phyloP scores from a whole-genome alignment of 2,329 filamentous ascomycete genomes.

The Aphanocladium album region DNA sequence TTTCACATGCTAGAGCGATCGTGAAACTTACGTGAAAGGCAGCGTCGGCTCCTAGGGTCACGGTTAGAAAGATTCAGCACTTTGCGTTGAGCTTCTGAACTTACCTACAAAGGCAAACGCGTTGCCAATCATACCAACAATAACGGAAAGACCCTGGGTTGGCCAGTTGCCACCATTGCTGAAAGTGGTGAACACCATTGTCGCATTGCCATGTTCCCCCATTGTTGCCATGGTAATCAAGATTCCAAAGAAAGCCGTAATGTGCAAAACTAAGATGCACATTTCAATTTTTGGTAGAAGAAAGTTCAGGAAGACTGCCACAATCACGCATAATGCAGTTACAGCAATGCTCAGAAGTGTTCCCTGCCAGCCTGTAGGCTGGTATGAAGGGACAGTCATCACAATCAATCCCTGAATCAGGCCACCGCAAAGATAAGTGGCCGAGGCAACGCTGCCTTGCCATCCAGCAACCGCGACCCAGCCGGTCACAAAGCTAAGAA shows the following conservation, averaged over 20 bases:
- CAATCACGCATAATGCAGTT: not conserved
- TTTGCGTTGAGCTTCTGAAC: not conserved
- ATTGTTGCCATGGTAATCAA: not conserved
- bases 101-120: slow-evolving; percentile 30
- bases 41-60: slow-evolving; percentile 18
- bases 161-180: slow-evolving; percentile 39
- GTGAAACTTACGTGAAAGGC: slow-evolving; percentile 22
- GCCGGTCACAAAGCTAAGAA: slow-evolving; percentile 23
- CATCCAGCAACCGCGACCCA: slow-evolving; percentile 24
- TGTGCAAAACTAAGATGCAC: slow-evolving; percentile 9
- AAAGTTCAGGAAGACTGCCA: not conserved
- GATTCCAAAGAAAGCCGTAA: slow-evolving; percentile 10
- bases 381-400: not conserved
- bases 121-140: slow-evolving; percentile 38
- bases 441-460: slow-evolving; percentile 22
- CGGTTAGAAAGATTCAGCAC: not conserved
- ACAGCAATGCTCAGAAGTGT: slow-evolving; percentile 8
- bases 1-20: too few species aligned
- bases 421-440: slow-evolving; percentile 3
- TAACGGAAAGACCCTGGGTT: slow-evolving; percentile 27
- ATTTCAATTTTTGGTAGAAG: slow-evolving; percentile 13
- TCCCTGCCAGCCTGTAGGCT: slow-evolving; percentile 6
- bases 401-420: not conserved
- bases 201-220: slow-evolving; percentile 7
- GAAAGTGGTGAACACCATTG: slow-evolving; percentile 8